phyloP scores from a whole-genome alignment of 2,329 filamentous ascomycete genomes.

The Fusarium circinatum region DNA sequence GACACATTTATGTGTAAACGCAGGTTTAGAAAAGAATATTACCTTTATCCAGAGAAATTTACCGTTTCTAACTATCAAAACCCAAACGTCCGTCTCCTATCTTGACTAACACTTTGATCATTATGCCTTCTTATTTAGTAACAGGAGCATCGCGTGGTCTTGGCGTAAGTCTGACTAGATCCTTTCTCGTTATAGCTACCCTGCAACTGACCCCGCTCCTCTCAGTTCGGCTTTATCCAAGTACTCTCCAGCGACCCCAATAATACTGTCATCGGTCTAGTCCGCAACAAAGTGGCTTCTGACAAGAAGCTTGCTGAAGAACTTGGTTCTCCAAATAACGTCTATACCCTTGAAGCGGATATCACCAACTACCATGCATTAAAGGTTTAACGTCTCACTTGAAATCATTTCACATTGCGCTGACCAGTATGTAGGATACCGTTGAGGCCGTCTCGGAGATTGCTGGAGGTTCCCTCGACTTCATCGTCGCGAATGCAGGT shows the following conservation, averaged over 20 bases:
- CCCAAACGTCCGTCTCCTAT: background rate
- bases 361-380: background rate
- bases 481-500: background rate
- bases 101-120: fast-evolving
- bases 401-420: fast-evolving
- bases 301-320: background rate
- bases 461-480: background rate
- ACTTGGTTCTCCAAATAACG: background rate
- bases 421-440: background rate
- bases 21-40: too few relatives aligned
- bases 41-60: fast-evolving
- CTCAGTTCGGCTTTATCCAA: background rate
- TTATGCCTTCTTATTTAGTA: background rate
- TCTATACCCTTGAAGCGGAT: background rate
- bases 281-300: background rate
- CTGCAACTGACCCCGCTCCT: background rate
- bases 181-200: fast-evolving
- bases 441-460: background rate
- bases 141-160: background rate
- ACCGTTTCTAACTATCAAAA: fast-evolving
- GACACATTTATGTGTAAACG: fast-evolving
- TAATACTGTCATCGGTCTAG: background rate
- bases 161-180: background rate
- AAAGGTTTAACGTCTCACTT: background rate
- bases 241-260: background rate